A percentile compares a stretch with the other conserved stretches of the same genome.
phyloP scores from a whole-genome alignment of 148 eudicot genomes.

The Camellia japonica region DNA sequence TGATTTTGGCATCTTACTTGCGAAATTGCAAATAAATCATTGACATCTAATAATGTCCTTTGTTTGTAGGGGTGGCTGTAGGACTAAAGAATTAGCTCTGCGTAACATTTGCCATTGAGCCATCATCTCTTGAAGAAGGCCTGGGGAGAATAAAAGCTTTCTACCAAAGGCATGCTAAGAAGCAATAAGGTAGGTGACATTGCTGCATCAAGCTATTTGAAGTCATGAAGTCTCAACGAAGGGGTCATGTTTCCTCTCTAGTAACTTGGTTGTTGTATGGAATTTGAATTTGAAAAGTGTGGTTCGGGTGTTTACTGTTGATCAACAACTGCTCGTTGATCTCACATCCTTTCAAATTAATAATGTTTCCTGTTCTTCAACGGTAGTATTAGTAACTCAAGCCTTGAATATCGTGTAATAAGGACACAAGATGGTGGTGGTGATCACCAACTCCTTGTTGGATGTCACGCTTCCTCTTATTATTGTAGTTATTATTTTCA shows the following conservation, averaged over 20 bases:
- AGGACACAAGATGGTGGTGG: no score
- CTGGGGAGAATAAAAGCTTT: no score
- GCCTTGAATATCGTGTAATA: background rate
- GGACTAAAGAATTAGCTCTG: constrained; percentile 9
- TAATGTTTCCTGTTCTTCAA: background rate
- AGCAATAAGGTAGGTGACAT: background rate
- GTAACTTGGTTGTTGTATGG: background rate
- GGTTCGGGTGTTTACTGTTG: background rate
- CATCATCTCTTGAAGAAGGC: no score
- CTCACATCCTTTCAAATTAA: background rate
- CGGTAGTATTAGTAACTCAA: no score
- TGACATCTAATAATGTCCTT: background rate
- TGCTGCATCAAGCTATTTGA: no score
- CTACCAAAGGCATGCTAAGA: constrained; percentile 40
- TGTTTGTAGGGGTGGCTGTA: constrained; percentile 30
- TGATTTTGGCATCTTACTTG: background rate
- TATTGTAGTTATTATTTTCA: no score
- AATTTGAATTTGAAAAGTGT: background rate
- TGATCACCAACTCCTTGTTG: background rate
- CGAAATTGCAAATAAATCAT: background rate
- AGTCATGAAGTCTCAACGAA: no score
- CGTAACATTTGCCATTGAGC: no score
- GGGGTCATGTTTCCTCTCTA: background rate
- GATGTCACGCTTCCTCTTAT: background rate
- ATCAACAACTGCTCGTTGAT: constrained; percentile 16